Evolutionary conservation across 192 early-diverging fungal genomes (phyloP), one percentile per base, ranked within the genome.

Genomic region (Coemansia sp.): DNA sequence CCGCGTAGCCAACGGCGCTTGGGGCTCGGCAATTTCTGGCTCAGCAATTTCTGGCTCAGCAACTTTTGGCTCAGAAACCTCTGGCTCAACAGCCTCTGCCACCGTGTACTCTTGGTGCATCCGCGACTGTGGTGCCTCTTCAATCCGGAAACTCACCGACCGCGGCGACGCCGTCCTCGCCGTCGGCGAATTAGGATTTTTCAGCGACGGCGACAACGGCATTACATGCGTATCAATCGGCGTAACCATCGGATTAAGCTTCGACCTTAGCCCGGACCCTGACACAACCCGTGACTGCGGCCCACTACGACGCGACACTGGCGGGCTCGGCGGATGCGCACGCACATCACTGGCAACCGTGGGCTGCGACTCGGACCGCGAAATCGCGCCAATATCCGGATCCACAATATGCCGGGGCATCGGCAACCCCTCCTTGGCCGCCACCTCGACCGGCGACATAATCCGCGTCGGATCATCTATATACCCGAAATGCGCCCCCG

Each of bases 361-460:
- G 41, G 31, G 41, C 25, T 75, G 67, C 11, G 67, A 55, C 63
- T 75, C 73, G 23, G 39, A 43, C 16, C 61, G 59, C 11, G 73
- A 65, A 3, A 69, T 54, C 2, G 67, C 67, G n/a, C 64, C 67
- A 3, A 67, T 29, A 16, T 74, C 77, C 0, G 77, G 77, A 21
- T 80, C 77, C 6, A 75, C 72, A 14, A 80, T 72, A 37, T 48
- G 60, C 22, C 77, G 71, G 2, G 77, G 77, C 35, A 59, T 62
- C 31, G 77, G 77, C 41, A 80, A 59, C 1, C 77, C 77, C 50
- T 80, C 72, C 48, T 80, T 74, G 9, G 62, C 77, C 0, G 77
- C 77, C 11, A 80, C 72, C 45, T 80, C 77, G 17, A 71, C 77
- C 0, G 77, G 77, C 77, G 77, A 80, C 77, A 80, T 74, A 22